These are phyloP conservation scores for Noccaea bulbosa DNA, from an alignment of 345 rosid species.

Conservation along the genomic window DNA sequence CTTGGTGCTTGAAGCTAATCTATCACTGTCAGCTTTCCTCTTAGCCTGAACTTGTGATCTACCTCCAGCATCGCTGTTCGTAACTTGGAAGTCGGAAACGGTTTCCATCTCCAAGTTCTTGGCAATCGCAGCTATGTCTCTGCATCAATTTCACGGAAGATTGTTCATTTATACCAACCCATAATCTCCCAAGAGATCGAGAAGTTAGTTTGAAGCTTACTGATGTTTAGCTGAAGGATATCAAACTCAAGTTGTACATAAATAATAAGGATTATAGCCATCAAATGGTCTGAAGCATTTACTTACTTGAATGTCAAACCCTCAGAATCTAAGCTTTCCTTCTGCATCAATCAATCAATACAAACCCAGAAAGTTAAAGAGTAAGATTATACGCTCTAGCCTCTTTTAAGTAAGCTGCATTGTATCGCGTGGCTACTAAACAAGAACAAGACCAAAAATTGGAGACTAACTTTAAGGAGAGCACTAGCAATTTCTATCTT, in stretches of 20 bases:
- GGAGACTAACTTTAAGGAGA: conserved; percentile 19
- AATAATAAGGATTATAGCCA: background rate
- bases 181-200: background rate
- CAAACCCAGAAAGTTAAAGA: conserved; percentile 3
- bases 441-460: background rate
- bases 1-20: conserved; percentile 18
- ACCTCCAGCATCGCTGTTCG: conserved; percentile 1
- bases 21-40: conserved; percentile 35
- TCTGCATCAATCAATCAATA: conserved; percentile 40
- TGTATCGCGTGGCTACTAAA: background rate
- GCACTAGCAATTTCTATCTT: conserved; percentile 6
- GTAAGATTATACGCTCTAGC: background rate
- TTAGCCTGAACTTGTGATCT: conserved; percentile 24
- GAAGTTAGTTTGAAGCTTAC: background rate
- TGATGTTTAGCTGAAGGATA: background rate
- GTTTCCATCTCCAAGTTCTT: conserved; percentile 35
- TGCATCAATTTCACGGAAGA: conserved; percentile 24
- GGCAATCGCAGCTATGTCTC: conserved; percentile 35
- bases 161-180: background rate
- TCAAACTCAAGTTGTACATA: background rate
- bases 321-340: conserved; percentile 24
- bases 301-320: conserved; percentile 48
- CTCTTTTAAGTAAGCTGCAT: conserved; percentile 17
- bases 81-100: conserved; percentile 32
- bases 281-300: background rate